Evolutionary conservation across 805 yeast genomes (phyloP).

Genomic region (Wickerhamiella azyma): DNA sequence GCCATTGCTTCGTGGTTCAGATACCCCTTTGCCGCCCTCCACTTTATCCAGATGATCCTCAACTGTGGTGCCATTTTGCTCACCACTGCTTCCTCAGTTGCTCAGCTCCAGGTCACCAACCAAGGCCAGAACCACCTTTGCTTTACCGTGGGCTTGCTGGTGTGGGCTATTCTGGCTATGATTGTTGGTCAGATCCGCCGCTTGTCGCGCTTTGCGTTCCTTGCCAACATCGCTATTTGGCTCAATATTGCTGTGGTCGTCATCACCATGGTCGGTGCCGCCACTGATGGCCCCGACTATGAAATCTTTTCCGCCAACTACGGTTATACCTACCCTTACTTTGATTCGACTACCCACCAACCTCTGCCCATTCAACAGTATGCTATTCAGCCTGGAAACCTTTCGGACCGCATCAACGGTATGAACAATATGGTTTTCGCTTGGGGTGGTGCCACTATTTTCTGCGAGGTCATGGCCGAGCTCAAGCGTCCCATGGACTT

Average conservation of each 20-base stretch:
- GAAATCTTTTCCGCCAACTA: constrained; percentile 2
- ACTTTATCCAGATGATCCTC: constrained; percentile 31
- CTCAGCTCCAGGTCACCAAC: constrained; percentile 23
- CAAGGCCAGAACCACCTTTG: constrained; percentile 22
- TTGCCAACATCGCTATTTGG: constrained; percentile 36
- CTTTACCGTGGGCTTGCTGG: constrained; percentile 30
- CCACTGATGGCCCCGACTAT: constrained; percentile 25
- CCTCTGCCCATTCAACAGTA: not conserved
- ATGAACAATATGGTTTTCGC: constrained; percentile 35
- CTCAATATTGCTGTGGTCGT: constrained; percentile 33
- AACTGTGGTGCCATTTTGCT: constrained; percentile 33
- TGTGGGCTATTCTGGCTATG: constrained; percentile 34
- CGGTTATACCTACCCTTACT: not conserved
- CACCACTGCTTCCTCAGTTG: constrained; percentile 32
- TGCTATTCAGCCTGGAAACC: constrained; percentile 2
- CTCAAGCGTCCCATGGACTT: constrained; percentile 37
- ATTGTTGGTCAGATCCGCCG: constrained; percentile 31
- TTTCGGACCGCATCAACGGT: constrained; percentile 13
- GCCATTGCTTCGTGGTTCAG: constrained; percentile 27
- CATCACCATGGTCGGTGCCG: constrained; percentile 33
- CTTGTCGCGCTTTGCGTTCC: constrained; percentile 28
- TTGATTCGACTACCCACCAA: not conserved
- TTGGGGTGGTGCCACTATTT: constrained; percentile 27
- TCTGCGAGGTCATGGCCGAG: constrained; percentile 33
- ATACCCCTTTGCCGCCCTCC: constrained; percentile 27